Evolutionary conservation across 495 filamentous ascomycete genomes (phyloP).

Genomic region (Penicillium verhagenii): DNA sequence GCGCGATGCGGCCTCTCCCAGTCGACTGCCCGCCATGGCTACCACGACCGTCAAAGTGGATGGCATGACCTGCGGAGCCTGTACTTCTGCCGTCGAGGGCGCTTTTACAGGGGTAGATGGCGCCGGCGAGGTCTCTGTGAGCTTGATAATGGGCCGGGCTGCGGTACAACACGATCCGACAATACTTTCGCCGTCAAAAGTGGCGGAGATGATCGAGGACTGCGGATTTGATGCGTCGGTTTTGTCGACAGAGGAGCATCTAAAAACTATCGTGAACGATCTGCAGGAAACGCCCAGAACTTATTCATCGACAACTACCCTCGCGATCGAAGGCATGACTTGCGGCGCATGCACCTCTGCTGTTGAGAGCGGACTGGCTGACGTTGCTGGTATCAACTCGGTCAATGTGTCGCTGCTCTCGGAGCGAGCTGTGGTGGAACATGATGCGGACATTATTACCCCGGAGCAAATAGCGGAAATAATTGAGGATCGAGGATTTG

Average conservation of each 20-base stretch:
- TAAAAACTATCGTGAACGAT: constrained; percentile 18
- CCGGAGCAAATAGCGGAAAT: constrained; percentile 77
- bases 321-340: constrained; percentile 96
- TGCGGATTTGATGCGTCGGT: constrained; percentile 92
- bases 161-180: constrained; percentile 85
- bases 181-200: constrained; percentile 65
- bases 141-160: constrained; percentile 87
- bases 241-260: constrained; percentile 68
- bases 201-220: constrained; percentile 88
- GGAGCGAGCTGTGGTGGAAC: constrained; percentile 69
- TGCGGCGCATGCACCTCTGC: constrained; percentile 93
- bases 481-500: constrained; percentile 92
- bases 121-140: constrained; percentile 80
- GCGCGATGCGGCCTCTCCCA: constrained; percentile 12
- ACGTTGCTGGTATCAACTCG: constrained; percentile 68
- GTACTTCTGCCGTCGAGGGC: constrained; percentile 81
- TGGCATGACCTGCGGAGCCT: constrained; percentile 94
- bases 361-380: constrained; percentile 75
- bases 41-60: constrained; percentile 88
- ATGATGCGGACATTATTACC: constrained; percentile 63
- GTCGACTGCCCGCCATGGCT: constrained; percentile 55
- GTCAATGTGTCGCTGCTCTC: constrained; percentile 85
- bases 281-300: constrained; percentile 22
- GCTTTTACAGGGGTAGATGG: constrained; percentile 81
- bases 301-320: constrained; percentile 65